These are phyloP conservation scores for Fusarium concolor DNA, from an alignment of 2,329 filamentous ascomycete species.

Conservation along the genomic window DNA sequence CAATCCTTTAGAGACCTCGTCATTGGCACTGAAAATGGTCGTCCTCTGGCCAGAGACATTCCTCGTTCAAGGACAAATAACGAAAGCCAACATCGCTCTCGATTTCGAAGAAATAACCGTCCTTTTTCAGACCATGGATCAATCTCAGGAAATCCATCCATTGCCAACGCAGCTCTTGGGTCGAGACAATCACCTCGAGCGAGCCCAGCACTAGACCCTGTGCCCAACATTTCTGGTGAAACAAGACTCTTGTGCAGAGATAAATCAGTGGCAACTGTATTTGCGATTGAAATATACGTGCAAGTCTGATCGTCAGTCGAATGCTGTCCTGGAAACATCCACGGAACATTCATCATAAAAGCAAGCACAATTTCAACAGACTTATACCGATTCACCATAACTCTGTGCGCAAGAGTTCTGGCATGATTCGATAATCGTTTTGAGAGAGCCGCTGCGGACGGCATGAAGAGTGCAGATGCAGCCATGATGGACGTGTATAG, in stretches of 20 bases:
- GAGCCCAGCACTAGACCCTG: slow-evolving; percentile 59
- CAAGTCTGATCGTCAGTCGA: slow-evolving; percentile 80
- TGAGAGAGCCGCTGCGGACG: slow-evolving; percentile 71
- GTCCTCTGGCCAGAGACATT: slow-evolving; percentile 76
- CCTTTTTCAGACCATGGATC: slow-evolving; percentile 71
- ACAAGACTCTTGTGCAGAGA: slow-evolving; percentile 77
- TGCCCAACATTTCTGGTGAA: slow-evolving; percentile 62
- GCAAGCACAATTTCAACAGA: slow-evolving; percentile 80
- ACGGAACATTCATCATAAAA: slow-evolving; percentile 81
- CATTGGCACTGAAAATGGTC: slow-evolving; percentile 75
- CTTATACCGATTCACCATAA: slow-evolving; percentile 71
- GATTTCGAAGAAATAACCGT: slow-evolving; percentile 68
- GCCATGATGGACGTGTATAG: slow-evolving; percentile 78
- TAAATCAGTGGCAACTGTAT: slow-evolving; percentile 76
- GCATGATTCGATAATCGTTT: slow-evolving; percentile 74
- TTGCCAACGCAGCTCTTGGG: slow-evolving; percentile 70
- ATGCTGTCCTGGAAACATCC: slow-evolving; percentile 76
- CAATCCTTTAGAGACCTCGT: slow-evolving; percentile 74
- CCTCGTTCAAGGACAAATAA: slow-evolving; percentile 78
- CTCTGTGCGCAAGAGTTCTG: slow-evolving; percentile 69
- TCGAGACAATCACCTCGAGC: slow-evolving; percentile 76
- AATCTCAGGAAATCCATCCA: slow-evolving; percentile 75
- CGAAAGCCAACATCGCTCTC: slow-evolving; percentile 77
- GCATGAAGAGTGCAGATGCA: slow-evolving; percentile 74
- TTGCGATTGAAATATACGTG: slow-evolving; percentile 75